Evolutionary conservation across 345 rosid genomes (phyloP).

Genomic region (Syzygium aromaticum): DNA sequence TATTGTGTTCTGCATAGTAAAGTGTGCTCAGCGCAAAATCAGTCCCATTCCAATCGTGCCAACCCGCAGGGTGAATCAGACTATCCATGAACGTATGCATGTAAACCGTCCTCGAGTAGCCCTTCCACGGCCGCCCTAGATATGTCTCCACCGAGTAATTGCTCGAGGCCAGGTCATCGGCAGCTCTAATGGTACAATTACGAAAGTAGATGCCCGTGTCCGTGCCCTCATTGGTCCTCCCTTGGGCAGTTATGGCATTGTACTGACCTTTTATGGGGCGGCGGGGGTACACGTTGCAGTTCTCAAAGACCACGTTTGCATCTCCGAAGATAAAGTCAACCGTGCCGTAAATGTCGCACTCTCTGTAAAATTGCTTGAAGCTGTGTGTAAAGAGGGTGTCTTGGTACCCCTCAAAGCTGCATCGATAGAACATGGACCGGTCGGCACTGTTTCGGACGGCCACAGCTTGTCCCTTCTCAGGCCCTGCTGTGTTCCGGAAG

Average conservation of each 20-base stretch:
- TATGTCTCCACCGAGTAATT: conserved; percentile 22
- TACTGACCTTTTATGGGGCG: conserved; percentile 48
- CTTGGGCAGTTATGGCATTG: conserved; percentile 78
- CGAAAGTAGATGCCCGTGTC: conserved; percentile 40
- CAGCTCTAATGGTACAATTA: neutral
- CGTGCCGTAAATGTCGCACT: conserved; percentile 80
- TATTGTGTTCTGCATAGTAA: conserved; percentile 73
- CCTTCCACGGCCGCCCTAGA: conserved; percentile 85
- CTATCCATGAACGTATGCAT: conserved; percentile 44
- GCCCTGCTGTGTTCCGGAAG: conserved; percentile 3
- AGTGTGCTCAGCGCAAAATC: conserved; percentile 47
- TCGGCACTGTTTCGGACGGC: neutral
- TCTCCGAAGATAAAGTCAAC: conserved; percentile 88
- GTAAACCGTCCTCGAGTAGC: conserved; percentile 58
- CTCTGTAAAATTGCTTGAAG: conserved; percentile 63
- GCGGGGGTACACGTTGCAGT: conserved; percentile 60
- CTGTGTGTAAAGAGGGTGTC: conserved; percentile 74
- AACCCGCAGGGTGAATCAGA: conserved; percentile 61
- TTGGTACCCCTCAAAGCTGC: conserved; percentile 4
- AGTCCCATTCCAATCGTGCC: conserved; percentile 54
- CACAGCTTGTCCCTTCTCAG: neutral
- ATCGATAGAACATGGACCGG: neutral
- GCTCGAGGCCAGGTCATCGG: neutral
- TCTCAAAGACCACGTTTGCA: conserved; percentile 67
- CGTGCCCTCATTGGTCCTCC: conserved; percentile 51